Base-by-base conservation (phyloP, 1,284 basidiomycete species). In the Megacollybia platyphylla region DNA sequence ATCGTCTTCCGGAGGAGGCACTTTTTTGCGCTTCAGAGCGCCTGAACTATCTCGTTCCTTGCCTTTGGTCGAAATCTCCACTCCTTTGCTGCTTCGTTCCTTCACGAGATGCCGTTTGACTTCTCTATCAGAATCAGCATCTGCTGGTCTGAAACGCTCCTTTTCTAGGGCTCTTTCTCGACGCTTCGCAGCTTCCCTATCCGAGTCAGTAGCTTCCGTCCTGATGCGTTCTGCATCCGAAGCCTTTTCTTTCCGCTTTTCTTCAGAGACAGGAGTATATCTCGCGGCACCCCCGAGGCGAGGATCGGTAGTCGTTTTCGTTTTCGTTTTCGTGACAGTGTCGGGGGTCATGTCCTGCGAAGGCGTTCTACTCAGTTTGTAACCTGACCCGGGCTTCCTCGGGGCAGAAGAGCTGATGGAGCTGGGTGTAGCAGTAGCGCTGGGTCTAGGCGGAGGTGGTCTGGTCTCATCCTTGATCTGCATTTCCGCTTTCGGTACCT, bases 381-480 rank as follows among this genome's bases (percentile, higher is more conserved):
- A 70, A 1, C 69, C 68, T 4, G 70, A 78, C 0, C 76, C 76
- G 32, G 76, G 76, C 4, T 58, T 44, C 31, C 65, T 63, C 40
- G 64, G 26, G 24, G 47, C 7, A 40, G 49, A 40, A 37, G 52
- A 17, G 30, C 42, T 35, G 9, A 44, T 50, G 49, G 41, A 1
- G 46, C 15, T 28, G 6, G 26, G 28, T 20, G 42, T 18, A 37
- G 37, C 13, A 40, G 11, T 49, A 24, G 9, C 11, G 28, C 7
- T 41, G 44, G 13, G 29, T 40, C 15, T 44, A 47, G 40, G 40
- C 47, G 41, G 15, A 50, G 58, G 6, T 49, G 39, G 44, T 36
- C 34, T 44, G 20, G 73, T 67, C 55, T 80, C 76, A 51, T 79
- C 71, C 57, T 71, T 78, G 55, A 71, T 67, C 48, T 57, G 60